These are phyloP conservation scores for Syzygium aromaticum DNA, from an alignment of 345 rosid genomes.

Conservation along the genomic window DNA sequence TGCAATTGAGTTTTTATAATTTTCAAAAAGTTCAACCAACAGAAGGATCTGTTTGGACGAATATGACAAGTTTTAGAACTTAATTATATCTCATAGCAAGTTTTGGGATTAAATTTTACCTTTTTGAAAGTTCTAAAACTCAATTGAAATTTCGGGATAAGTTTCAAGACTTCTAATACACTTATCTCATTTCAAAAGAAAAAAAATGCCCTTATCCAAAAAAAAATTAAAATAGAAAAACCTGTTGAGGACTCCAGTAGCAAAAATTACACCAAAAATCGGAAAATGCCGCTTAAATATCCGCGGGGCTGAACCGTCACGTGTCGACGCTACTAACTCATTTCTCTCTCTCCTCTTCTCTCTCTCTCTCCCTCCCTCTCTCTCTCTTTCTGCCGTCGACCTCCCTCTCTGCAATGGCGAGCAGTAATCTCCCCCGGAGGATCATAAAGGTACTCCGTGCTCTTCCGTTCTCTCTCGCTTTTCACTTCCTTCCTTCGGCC, in stretches of 20 bases:
- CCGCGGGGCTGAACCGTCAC: background rate
- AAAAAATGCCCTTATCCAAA: background rate
- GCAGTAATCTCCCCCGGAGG: conserved; percentile 40
- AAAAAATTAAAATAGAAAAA: background rate
- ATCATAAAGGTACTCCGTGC: conserved; percentile 30
- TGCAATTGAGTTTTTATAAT: too few species aligned
- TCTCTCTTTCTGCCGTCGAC: background rate
- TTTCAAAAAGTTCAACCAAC: too few species aligned
- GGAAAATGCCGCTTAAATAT: background rate
- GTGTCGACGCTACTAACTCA: background rate
- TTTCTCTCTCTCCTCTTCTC: background rate
- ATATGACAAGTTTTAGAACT: too few species aligned
- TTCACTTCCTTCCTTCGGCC: background rate
- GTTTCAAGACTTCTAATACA: too few species aligned
- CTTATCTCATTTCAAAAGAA: too few species aligned
- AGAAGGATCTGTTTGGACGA: too few species aligned
- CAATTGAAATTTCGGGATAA: too few species aligned
- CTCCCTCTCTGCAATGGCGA: conserved; percentile 16
- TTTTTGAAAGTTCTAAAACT: too few species aligned
- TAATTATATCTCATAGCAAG: too few species aligned
- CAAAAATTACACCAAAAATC: background rate
- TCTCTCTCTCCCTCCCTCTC: background rate
- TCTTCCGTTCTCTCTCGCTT: background rate
- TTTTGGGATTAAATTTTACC: too few species aligned
- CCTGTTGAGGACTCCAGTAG: background rate